Conservation (phyloP, 2,329 filamentous ascomycete genomes). For the Xylaria sp. region DNA sequence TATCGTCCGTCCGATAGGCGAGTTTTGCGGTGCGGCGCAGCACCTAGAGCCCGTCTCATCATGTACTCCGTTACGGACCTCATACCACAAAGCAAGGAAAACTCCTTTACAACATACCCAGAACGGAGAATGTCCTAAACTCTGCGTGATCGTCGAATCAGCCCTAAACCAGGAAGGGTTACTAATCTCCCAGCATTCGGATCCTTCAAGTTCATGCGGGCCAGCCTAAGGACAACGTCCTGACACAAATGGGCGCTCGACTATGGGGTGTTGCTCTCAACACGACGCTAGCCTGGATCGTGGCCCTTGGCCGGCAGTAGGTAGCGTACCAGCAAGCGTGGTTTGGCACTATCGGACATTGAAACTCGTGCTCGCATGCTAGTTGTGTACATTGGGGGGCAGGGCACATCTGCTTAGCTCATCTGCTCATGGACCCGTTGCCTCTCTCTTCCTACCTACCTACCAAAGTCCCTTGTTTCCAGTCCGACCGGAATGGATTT, state of each 20-base stretch:
- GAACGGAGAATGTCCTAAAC: neutral
- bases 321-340: neutral
- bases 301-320: neutral
- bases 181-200: constrained; percentile 21
- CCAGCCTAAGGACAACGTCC: neutral
- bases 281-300: constrained; percentile 1
- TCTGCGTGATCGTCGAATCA: constrained; percentile 21
- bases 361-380: neutral
- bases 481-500: neutral
- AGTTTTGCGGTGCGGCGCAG: constrained; percentile 8
- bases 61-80: neutral
- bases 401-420: neutral
- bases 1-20: neutral
- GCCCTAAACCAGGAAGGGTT: constrained; percentile 13
- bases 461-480: neutral
- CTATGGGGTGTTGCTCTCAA: neutral
- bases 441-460: neutral
- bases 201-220: constrained; percentile 33
- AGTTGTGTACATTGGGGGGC: neutral
- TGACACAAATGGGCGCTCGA: neutral
- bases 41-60: constrained; percentile 7
- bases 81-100: constrained; percentile 1
- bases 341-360: neutral
- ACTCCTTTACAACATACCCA: neutral
- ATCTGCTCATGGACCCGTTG: neutral